Evolutionary conservation across 768 basidiomycete species (phyloP).

Genomic region (Leccinum imitatum): DNA sequence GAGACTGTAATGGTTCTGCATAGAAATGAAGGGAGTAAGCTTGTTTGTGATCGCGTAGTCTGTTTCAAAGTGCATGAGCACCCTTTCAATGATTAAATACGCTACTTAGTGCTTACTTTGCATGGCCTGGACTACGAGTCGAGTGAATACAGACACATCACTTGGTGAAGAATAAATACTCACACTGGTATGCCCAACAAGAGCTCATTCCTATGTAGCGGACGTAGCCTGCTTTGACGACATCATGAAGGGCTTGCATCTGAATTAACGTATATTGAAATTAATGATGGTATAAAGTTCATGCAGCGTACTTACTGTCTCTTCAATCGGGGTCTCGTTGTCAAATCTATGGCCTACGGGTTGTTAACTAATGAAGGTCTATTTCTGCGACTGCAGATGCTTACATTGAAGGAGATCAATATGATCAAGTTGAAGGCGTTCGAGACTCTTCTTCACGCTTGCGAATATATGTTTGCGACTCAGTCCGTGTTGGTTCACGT

Average conservation of each 20-base stretch:
- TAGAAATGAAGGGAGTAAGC: slow-evolving; percentile 56
- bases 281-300: not conserved
- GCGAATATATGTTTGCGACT: slow-evolving; percentile 62
- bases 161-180: slow-evolving; percentile 5
- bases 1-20: slow-evolving; percentile 62
- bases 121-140: slow-evolving; percentile 38
- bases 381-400: not conserved
- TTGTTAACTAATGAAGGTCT: not conserved
- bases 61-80: slow-evolving; percentile 13
- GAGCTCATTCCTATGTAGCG: slow-evolving; percentile 47
- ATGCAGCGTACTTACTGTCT: slow-evolving; percentile 30
- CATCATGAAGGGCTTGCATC: slow-evolving; percentile 52
- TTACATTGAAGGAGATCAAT: slow-evolving; percentile 57
- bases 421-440: slow-evolving; percentile 48
- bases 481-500: slow-evolving; percentile 48
- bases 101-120: slow-evolving; percentile 30
- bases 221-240: slow-evolving; percentile 49
- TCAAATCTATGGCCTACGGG: slow-evolving; percentile 47
- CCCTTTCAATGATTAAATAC: not conserved
- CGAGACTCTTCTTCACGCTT: slow-evolving; percentile 43
- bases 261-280: slow-evolving; percentile 1
- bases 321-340: slow-evolving; percentile 49
- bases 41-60: slow-evolving; percentile 43
- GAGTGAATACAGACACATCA: slow-evolving; percentile 3
- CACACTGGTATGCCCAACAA: slow-evolving; percentile 42